Evolutionary conservation across 257 asterid species (phyloP).

Genomic region (Solanum appendiculatum): DNA sequence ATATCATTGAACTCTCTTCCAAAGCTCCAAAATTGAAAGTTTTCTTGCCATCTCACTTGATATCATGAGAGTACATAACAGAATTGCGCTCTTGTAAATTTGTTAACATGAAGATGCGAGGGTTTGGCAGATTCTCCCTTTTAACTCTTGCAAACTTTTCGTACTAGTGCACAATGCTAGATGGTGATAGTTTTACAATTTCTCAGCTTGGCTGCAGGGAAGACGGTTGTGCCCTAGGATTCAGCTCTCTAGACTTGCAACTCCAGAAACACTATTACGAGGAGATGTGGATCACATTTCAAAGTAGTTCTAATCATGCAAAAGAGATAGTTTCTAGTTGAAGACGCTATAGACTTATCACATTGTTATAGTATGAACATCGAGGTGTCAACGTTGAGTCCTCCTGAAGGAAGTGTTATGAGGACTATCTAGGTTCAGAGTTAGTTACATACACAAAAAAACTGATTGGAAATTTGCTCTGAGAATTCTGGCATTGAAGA

Average conservation of each 20-base stretch:
- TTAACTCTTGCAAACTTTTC: background rate
- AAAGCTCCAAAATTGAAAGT: slow-evolving; percentile 59
- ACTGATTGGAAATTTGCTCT: background rate
- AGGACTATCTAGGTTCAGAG: background rate
- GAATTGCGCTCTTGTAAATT: background rate
- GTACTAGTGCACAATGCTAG: background rate
- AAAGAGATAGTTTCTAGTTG: background rate
- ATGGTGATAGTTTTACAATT: background rate
- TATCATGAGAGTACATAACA: slow-evolving; percentile 3
- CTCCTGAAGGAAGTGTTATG: background rate
- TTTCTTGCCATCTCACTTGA: slow-evolving; percentile 43
- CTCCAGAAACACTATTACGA: background rate
- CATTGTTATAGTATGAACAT: background rate
- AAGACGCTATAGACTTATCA: background rate
- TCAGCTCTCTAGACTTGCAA: background rate
- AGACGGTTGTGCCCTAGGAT: background rate
- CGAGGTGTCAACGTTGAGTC: background rate
- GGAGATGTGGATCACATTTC: background rate
- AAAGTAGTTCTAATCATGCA: background rate
- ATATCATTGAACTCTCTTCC: slow-evolving; percentile 58
- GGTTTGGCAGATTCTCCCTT: background rate
- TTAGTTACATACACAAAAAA: background rate
- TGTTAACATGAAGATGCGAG: background rate
- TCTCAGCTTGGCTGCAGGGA: background rate
- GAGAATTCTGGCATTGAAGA: background rate